These are phyloP conservation scores for Crithidia thermophila DNA, from an alignment of 208 protist species.

Conservation along the genomic window DNA sequence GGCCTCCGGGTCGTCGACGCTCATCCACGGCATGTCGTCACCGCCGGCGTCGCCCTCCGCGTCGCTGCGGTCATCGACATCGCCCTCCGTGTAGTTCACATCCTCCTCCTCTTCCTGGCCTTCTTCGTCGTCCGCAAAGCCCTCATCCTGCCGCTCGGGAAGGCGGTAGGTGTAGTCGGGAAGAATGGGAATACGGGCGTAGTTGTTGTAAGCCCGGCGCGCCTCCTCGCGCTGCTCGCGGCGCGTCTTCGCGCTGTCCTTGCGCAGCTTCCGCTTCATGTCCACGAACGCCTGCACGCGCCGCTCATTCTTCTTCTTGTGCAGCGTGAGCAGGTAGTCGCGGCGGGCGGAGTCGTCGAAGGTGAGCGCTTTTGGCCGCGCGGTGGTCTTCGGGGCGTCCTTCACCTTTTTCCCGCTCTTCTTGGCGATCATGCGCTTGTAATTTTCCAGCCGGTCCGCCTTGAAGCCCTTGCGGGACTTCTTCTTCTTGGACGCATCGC, in stretches of 20 bases:
- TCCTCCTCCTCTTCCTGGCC: conserved; percentile 29
- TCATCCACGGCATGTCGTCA: conserved; percentile 42
- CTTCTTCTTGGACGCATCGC: conserved; percentile 47
- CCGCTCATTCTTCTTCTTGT: conserved; percentile 89
- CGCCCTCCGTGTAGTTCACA: conserved; percentile 1
- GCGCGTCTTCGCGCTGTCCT: conserved; percentile 68
- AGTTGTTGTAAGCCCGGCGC: conserved; percentile 84
- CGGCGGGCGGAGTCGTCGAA: conserved; percentile 69
- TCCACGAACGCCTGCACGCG: conserved; percentile 89
- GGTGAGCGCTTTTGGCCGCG: conserved; percentile 35
- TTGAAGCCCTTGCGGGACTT: conserved; percentile 90
- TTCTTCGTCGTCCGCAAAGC: conserved; percentile 30
- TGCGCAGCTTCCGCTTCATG: conserved; percentile 65
- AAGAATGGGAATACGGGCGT: conserved; percentile 82
- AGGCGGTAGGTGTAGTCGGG: conserved; percentile 87
- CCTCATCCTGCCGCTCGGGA: conserved; percentile 46
- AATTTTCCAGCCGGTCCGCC: conserved; percentile 79
- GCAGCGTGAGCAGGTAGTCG: conserved; percentile 78
- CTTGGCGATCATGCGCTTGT: conserved; percentile 55
- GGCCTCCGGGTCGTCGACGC: conserved; percentile 29
- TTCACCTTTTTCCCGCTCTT: conserved; percentile 51
- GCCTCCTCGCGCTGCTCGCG: conserved; percentile 86
- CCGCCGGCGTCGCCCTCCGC: conserved; percentile 8
- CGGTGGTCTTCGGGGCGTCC: conserved; percentile 11
- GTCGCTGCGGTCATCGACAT: background rate